Evolutionary conservation across 1,139 yeast species (phyloP).

Genomic region (Saccharomyces uvarum): DNA sequence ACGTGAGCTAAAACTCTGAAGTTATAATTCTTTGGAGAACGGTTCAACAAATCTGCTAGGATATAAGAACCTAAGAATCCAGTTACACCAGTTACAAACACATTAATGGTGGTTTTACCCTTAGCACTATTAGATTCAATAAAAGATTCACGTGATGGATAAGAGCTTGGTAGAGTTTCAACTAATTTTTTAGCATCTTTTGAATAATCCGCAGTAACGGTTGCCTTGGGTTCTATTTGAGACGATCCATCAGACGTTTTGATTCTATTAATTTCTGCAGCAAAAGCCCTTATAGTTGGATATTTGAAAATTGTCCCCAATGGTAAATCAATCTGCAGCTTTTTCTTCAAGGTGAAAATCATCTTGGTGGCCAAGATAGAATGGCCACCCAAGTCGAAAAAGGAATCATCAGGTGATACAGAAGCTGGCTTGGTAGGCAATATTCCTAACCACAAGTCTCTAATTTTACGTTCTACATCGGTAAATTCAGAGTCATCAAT

Average conservation of each 20-base stretch:
- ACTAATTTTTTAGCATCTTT: slow-evolving; percentile 64
- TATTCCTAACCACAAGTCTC: slow-evolving; percentile 77
- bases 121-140: slow-evolving; percentile 34
- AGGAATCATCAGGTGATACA: slow-evolving; percentile 71
- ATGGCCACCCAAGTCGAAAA: slow-evolving; percentile 97
- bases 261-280: slow-evolving; percentile 56
- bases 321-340: slow-evolving; percentile 72
- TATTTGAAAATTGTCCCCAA: slow-evolving; percentile 81
- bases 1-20: slow-evolving; percentile 79
- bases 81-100: slow-evolving; percentile 90
- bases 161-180: slow-evolving; percentile 39
- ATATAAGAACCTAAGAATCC: slow-evolving; percentile 94
- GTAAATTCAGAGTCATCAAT: slow-evolving; percentile 48
- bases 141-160: slow-evolving; percentile 26
- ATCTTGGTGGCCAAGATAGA: slow-evolving; percentile 93
- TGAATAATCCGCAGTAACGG: slow-evolving; percentile 43
- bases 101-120: slow-evolving; percentile 40
- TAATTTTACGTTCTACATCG: slow-evolving; percentile 57
- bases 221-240: slow-evolving; percentile 27
- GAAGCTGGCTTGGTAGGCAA: slow-evolving; percentile 80
- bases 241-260: slow-evolving; percentile 14
- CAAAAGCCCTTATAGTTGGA: slow-evolving; percentile 77
- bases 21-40: slow-evolving; percentile 36
- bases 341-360: slow-evolving; percentile 86
- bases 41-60: slow-evolving; percentile 61